Evolutionary conservation across 352 stramenopile genomes (phyloP).

Genomic region (Pythium dissotocum): DNA sequence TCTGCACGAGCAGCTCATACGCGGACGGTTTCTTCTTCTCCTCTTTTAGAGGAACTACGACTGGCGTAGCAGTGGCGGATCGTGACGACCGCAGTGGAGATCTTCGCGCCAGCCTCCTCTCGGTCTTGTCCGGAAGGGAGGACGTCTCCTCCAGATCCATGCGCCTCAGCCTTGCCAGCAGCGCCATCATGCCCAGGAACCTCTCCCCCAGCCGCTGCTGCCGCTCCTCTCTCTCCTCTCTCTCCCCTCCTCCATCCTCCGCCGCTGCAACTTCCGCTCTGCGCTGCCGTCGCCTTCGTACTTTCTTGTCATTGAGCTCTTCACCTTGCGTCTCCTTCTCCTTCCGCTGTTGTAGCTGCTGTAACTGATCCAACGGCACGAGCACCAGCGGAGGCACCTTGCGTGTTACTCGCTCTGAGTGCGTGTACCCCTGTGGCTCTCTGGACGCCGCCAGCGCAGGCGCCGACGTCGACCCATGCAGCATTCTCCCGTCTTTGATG

Average conservation of each 20-base stretch:
- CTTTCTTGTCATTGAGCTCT: constrained; percentile 1
- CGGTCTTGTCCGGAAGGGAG: not conserved
- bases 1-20: constrained; percentile 6
- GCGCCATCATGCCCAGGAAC: constrained; percentile 60
- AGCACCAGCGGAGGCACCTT: constrained; percentile 50
- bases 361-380: constrained; percentile 42
- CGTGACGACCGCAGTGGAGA: not conserved
- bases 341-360: constrained; percentile 16
- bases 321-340: constrained; percentile 15
- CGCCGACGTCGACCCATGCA: constrained; percentile 21
- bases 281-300: not conserved
- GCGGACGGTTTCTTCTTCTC: not conserved
- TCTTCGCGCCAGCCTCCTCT: not conserved
- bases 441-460: constrained; percentile 7
- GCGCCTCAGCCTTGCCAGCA: constrained; percentile 42
- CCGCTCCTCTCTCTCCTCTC: constrained; percentile 13
- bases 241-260: not conserved
- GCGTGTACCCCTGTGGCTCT: constrained; percentile 7
- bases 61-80: not conserved
- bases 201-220: constrained; percentile 50
- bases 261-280: not conserved
- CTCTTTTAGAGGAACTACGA: not conserved
- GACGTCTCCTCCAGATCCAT: constrained; percentile 23
- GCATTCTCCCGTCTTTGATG: no score
- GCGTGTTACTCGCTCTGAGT: constrained; percentile 27